Evolutionary conservation across 495 filamentous ascomycete genomes (phyloP).

Genomic region (Glonium stellatum): DNA sequence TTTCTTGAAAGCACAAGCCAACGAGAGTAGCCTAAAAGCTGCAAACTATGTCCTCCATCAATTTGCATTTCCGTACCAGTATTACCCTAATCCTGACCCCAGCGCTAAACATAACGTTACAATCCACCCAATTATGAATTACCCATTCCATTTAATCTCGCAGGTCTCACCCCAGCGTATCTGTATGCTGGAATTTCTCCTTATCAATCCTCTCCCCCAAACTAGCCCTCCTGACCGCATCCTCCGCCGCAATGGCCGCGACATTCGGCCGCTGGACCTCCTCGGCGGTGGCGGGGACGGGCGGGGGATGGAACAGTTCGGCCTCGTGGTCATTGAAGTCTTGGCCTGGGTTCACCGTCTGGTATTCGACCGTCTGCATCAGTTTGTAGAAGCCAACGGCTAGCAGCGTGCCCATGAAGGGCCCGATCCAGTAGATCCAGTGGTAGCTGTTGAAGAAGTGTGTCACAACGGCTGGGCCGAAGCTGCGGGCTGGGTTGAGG

Average conservation of each 20-base stretch:
- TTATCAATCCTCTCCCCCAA: no score
- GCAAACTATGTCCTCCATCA: no score
- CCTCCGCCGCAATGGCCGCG: slow-evolving; percentile 24
- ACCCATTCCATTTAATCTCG: no score
- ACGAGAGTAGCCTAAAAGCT: no score
- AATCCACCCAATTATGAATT: no score
- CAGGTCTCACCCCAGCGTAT: no score
- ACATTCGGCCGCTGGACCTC: slow-evolving; percentile 25
- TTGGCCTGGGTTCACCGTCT: slow-evolving; percentile 72
- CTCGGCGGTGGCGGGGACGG: slow-evolving; percentile 10
- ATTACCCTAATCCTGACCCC: no score
- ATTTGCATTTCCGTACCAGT: no score
- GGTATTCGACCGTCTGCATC: slow-evolving; percentile 56
- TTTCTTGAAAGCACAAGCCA: no score
- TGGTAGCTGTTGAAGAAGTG: slow-evolving; percentile 65
- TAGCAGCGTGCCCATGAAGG: slow-evolving; percentile 31
- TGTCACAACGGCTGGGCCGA: slow-evolving; percentile 61
- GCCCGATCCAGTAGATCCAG: slow-evolving; percentile 55
- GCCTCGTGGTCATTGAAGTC: slow-evolving; percentile 44
- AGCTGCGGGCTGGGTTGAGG: slow-evolving; percentile 63
- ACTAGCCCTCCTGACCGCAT: slow-evolving; percentile 12
- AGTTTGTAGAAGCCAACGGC: slow-evolving; percentile 38
- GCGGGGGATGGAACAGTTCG: slow-evolving; percentile 22
- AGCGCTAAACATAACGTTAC: no score
- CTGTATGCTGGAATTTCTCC: no score